Percentiles rank a stretch among this genome's conserved stretches.
Evolutionary conservation across 441 rosid genomes (phyloP).

Genomic region (Syzygium malaccense): DNA sequence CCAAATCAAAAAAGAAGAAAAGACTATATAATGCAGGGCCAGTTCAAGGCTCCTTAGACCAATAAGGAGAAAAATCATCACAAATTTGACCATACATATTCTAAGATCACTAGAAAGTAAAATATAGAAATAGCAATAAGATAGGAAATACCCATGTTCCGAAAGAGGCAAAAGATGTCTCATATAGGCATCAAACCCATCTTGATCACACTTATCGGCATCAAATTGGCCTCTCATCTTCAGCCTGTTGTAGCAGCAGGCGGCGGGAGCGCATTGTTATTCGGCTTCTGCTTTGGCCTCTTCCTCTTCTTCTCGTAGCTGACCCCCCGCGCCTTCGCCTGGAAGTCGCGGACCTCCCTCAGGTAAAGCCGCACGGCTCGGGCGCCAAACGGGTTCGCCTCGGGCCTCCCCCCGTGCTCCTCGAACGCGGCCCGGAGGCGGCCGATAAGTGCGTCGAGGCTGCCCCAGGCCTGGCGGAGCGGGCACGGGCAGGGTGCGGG

Average conservation of each 20-base stretch:
- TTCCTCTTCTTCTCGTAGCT: slow-evolving; percentile 85
- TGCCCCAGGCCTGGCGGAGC: slow-evolving; percentile 88
- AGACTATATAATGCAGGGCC: not conserved
- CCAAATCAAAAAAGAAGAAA: not conserved
- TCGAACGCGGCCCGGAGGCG: slow-evolving; percentile 82
- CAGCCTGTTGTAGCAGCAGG: not conserved
- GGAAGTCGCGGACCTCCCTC: slow-evolving; percentile 81
- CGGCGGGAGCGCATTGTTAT: not conserved
- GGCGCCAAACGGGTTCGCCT: slow-evolving; percentile 78
- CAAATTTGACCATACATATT: not conserved
- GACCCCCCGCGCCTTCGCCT: slow-evolving; percentile 76
- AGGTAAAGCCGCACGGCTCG: slow-evolving; percentile 63
- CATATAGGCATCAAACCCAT: not conserved
- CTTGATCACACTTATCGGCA: not conserved
- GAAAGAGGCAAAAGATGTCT: not conserved
- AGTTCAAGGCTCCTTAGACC: not conserved
- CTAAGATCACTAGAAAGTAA: not conserved
- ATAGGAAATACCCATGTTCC: not conserved
- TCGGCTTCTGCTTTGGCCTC: slow-evolving; percentile 43
- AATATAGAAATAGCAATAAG: not conserved
- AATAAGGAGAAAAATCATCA: not conserved
- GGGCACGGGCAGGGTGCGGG: slow-evolving; percentile 89
- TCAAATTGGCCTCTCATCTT: not conserved
- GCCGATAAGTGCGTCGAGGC: slow-evolving; percentile 87
- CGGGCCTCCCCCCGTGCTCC: slow-evolving; percentile 74